Conservation (phyloP, 257 asterid species). For the Nicotiana knightiana region DNA sequence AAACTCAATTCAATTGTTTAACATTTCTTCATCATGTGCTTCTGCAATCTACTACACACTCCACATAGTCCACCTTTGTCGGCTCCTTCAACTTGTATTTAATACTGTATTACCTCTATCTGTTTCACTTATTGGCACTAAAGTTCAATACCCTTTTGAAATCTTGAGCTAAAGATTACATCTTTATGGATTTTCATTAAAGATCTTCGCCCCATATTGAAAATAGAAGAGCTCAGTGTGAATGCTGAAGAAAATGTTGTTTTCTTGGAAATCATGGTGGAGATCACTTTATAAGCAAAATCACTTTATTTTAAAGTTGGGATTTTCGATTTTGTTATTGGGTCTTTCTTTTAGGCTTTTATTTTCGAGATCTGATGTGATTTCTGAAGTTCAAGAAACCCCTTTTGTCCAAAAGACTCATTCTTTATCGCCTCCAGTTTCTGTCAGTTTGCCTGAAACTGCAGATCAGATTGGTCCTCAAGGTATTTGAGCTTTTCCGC, state of each 20-base stretch:
- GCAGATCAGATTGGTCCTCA: conserved; percentile 25
- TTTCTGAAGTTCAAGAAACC: conserved; percentile 29
- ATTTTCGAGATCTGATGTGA: conserved; percentile 38
- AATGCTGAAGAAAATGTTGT: conserved; percentile 28
- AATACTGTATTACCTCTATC: background rate
- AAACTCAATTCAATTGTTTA: conserved; percentile 5
- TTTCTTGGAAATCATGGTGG: conserved; percentile 45
- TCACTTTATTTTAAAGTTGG: conserved; percentile 44
- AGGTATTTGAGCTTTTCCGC: conserved; percentile 26
- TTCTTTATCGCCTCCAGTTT: conserved; percentile 15
- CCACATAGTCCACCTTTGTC: background rate
- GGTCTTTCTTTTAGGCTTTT: conserved; percentile 52
- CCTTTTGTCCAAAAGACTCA: conserved; percentile 25
- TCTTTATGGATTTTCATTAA: background rate
- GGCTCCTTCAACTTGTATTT: background rate
- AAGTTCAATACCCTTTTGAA: background rate
- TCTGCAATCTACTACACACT: background rate
- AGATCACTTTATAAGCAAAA: conserved; percentile 36
- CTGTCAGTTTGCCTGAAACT: conserved; percentile 16
- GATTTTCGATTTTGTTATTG: conserved; percentile 42
- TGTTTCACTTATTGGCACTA: background rate
- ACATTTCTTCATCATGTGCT: background rate
- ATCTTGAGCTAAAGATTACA: background rate
- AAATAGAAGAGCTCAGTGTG: background rate
- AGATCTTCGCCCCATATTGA: background rate